These are phyloP conservation scores for Hysterium pulicare DNA, from an alignment of 2,329 filamentous ascomycete genomes.

Conservation along the genomic window DNA sequence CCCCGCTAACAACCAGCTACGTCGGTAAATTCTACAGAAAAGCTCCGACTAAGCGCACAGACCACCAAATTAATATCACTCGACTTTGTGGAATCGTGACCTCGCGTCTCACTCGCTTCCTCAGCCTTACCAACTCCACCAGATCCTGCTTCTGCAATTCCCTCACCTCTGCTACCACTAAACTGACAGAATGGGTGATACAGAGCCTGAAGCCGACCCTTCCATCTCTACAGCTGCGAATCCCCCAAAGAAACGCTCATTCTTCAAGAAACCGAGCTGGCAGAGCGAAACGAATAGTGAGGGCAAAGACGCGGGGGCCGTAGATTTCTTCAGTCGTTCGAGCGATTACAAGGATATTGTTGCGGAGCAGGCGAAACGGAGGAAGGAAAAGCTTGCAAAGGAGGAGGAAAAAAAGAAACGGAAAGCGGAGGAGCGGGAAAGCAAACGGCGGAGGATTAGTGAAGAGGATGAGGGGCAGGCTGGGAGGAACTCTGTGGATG, in stretches of 20 bases:
- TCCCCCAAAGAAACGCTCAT: conserved; percentile 44
- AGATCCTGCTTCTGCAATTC: conserved; percentile 1
- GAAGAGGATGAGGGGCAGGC: conserved; percentile 18
- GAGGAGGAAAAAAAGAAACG: conserved; percentile 20
- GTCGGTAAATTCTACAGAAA: neutral
- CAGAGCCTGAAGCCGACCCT: conserved; percentile 13
- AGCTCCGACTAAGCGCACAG: conserved; percentile 16
- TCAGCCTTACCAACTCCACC: conserved; percentile 9
- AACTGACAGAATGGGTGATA: conserved; percentile 19
- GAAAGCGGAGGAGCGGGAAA: conserved; percentile 20
- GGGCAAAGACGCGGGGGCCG: conserved; percentile 14
- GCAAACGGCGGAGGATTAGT: conserved; percentile 27
- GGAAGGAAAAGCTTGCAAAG: conserved; percentile 23
- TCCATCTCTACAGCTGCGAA: neutral
- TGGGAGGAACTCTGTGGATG: conserved; percentile 8
- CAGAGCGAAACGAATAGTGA: conserved; percentile 38
- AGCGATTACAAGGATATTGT: conserved; percentile 38
- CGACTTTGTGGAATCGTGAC: conserved; percentile 27
- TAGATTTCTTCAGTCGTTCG: conserved; percentile 44
- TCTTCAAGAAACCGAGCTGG: conserved; percentile 57
- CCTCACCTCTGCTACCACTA: neutral
- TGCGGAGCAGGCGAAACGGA: conserved; percentile 34
- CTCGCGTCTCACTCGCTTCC: conserved; percentile 18
- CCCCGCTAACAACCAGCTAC: neutral
- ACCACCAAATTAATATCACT: conserved; percentile 8